Percentiles rank a stretch among this genome's conserved stretches.
Evolutionary conservation across 2,329 filamentous ascomycete species (phyloP).

Genomic region (Colletotrichum sp.): DNA sequence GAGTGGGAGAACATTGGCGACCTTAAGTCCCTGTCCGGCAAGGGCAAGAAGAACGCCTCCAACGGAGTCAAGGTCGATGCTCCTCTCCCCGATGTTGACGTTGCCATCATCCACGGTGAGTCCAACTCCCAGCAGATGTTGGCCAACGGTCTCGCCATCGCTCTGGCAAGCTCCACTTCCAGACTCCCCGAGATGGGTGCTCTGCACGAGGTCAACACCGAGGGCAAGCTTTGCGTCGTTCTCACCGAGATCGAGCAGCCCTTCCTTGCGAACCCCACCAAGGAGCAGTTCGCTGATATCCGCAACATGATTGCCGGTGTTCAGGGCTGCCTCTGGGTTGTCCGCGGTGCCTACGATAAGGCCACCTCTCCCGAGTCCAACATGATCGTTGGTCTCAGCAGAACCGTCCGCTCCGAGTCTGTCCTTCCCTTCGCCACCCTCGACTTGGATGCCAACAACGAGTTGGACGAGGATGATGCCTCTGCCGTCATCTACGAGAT

Average conservation of each 20-base stretch:
- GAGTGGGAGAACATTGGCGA: conserved; percentile 24
- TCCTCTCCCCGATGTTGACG: conserved; percentile 13
- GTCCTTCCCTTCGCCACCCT: conserved; percentile 48
- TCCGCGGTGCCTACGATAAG: conserved; percentile 40
- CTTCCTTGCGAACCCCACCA: conserved; percentile 43
- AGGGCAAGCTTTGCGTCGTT: conserved; percentile 39
- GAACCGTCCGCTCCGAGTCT: conserved; percentile 51
- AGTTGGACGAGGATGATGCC: conserved; percentile 30
- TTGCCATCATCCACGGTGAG: conserved; percentile 23
- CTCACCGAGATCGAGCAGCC: conserved; percentile 49
- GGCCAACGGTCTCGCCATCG: conserved; percentile 16
- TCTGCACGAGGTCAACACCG: conserved; percentile 27
- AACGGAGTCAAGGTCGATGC: conserved; percentile 13
- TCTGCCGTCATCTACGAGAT: conserved; percentile 39
- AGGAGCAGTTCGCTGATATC: conserved; percentile 39
- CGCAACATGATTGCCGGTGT: conserved; percentile 38
- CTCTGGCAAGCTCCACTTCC: conserved; percentile 19
- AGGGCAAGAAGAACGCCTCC: conserved; percentile 4
- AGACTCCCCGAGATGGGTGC: conserved; percentile 21
- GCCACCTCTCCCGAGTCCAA: conserved; percentile 42
- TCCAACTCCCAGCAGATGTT: conserved; percentile 20
- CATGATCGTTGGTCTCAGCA: conserved; percentile 49
- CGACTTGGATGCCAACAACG: conserved; percentile 45
- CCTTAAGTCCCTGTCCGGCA: conserved; percentile 14
- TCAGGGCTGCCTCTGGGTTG: conserved; percentile 44